Evolutionary conservation across 768 basidiomycete genomes (phyloP), one percentile per base, ranked within the genome.

Genomic region (Agaricus blazei): DNA sequence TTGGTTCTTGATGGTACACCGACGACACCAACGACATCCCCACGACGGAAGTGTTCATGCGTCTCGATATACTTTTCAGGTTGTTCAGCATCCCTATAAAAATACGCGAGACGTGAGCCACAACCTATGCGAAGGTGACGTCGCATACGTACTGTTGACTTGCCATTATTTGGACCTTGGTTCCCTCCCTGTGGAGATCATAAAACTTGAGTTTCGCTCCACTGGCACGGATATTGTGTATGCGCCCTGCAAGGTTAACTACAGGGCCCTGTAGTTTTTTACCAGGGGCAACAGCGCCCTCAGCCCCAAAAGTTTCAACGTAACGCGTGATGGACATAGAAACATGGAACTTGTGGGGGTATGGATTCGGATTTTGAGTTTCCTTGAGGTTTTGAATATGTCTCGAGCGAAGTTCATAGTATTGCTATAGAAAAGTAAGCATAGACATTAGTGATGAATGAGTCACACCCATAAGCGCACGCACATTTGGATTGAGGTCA

Each of bases 261-360:
- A 58, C 72, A 3, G 69, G 69, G 3, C 70, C 75, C 8, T 85
- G 79, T 1, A 90, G 74, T 75, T 85, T 87, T 64, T 76, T 72
- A 24, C 90, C 90, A 24, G 84, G 61, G 3, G 76, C 63, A 58
- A 96, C 83, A 69, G 82, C 79, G 51, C 87, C 90, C 48, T 91
- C 88, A 7, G 62, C 24, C 27, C 90, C 88, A 64, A 91, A 98
- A 52, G 79, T 71, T 4, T 77, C 68, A 68, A 98, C 81, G 72
- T 86, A 99, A 4, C 73, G 65, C 2, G 83, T 73, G 65, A 99
- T 76, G 7, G 91, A 92, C 58, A 72, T 76, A 54, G 87, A 76
- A 23, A 98, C 95, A 62, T 96, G 70, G 75, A 99, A 99, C 83
- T 99, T 99, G 86, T 99, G 97, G 6, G 97, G 97, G 75, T 98